Percentiles rank a stretch among this genome's conserved stretches.
phyloP scores from a whole-genome alignment of 192 early-diverging fungal species.

The Entrophospora sp. region DNA sequence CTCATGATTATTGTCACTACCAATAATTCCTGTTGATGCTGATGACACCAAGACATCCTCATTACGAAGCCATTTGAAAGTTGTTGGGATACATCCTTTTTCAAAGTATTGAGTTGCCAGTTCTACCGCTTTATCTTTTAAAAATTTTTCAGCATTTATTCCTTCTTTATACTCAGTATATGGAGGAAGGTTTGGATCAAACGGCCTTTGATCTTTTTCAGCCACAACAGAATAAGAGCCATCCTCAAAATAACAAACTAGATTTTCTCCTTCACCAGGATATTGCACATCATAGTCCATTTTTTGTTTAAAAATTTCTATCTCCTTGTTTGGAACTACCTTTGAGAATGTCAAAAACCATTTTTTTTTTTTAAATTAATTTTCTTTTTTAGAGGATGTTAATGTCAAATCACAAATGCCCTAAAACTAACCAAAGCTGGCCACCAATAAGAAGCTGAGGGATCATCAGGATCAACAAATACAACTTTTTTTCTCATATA shows the following conservation, averaged over 20 bases:
- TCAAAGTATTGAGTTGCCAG: constrained; percentile 42
- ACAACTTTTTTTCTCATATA: too few species aligned
- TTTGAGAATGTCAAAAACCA: not conserved
- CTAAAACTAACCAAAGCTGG: too few species aligned
- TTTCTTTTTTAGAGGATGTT: too few species aligned
- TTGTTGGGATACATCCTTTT: constrained; percentile 30
- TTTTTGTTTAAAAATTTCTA: constrained; percentile 35
- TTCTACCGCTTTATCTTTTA: constrained; percentile 39
- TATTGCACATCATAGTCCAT: constrained; percentile 35
- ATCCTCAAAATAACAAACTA: constrained; percentile 59
- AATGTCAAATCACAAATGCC: too few species aligned
- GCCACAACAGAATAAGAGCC: constrained; percentile 34
- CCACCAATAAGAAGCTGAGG: too few species aligned
- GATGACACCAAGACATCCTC: too few species aligned
- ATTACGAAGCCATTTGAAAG: constrained; percentile 36
- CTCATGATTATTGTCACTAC: too few species aligned
- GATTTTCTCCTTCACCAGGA: constrained; percentile 41
- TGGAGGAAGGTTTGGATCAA: constrained; percentile 6
- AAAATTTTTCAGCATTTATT: constrained; percentile 31
- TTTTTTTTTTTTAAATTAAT: too few species aligned
- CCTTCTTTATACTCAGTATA: constrained; percentile 39
- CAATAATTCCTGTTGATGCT: too few species aligned
- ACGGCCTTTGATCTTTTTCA: constrained; percentile 14
- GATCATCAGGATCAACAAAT: too few species aligned
- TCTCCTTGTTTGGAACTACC: constrained; percentile 43